Evolutionary conservation across 148 eudicot genomes (phyloP).

Genomic region (Arbutus unedo): DNA sequence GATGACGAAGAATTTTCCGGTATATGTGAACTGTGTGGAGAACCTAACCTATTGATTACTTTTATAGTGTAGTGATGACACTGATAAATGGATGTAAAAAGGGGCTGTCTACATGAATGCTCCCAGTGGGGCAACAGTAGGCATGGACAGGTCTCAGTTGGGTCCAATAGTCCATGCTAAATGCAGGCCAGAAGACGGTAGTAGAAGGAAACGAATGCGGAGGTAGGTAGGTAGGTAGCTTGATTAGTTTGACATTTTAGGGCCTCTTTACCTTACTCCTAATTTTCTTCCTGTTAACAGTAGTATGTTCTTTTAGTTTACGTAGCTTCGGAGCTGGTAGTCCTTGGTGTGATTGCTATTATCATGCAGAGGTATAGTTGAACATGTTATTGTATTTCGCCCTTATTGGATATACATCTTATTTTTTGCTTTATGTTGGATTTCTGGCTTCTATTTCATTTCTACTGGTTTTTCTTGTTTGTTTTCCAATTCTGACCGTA

Average conservation of each 20-base stretch:
- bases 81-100: constrained; percentile 96
- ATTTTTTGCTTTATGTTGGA: no score
- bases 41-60: constrained; percentile 65
- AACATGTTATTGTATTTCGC: no score
- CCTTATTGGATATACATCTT: no score
- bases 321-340: no score
- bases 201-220: constrained; percentile 44
- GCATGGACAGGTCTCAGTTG: constrained; percentile 68
- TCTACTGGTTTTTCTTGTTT: no score
- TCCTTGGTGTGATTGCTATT: no score
- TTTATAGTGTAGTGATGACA: constrained; percentile 84
- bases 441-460: no score
- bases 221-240: constrained; percentile 17
- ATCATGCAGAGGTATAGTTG: no score
- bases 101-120: constrained; percentile 92
- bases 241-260: constrained; percentile 17
- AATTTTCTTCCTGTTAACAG: no score
- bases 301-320: no score
- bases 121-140: constrained; percentile 47
- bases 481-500: no score
- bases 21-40: constrained; percentile 83
- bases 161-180: constrained; percentile 97
- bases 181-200: constrained; percentile 70
- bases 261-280: no score
- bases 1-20: constrained; percentile 76